A percentile compares a stretch with the other conserved stretches of the same genome.
Evolutionary conservation across 768 basidiomycete species (phyloP).

Genomic region (Rossbeevera mucosa): DNA sequence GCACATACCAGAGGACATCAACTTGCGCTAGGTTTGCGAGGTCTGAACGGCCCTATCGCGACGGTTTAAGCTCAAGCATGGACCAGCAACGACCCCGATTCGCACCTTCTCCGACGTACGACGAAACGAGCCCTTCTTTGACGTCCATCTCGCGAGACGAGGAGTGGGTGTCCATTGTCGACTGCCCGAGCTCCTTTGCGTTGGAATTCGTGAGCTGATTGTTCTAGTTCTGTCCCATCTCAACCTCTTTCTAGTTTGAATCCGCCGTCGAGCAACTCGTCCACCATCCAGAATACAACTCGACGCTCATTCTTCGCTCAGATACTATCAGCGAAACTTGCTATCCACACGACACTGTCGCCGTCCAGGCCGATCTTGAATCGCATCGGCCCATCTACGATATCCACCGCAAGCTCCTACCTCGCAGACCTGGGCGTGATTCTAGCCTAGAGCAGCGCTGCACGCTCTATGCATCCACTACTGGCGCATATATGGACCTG

Average conservation of each 20-base stretch:
- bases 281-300: constrained; percentile 90
- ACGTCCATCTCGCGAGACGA: constrained; percentile 6
- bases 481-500: constrained; percentile 20
- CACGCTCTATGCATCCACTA: constrained; percentile 51
- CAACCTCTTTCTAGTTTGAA: constrained; percentile 54
- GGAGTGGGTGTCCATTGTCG: constrained; percentile 33
- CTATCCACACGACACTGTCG: constrained; percentile 32
- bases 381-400: constrained; percentile 42
- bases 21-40: constrained; percentile 15
- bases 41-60: constrained; percentile 11
- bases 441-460: constrained; percentile 70
- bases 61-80: too few species aligned
- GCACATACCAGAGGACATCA: constrained; percentile 20
- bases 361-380: constrained; percentile 22
- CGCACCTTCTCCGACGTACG: constrained; percentile 17
- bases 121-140: background rate
- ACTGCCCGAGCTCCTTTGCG: constrained; percentile 41
- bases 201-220: constrained; percentile 36
- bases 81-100: constrained; percentile 19
- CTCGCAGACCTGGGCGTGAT: constrained; percentile 77
- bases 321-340: constrained; percentile 46
- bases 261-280: constrained; percentile 65
- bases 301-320: constrained; percentile 82
- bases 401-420: constrained; percentile 66
- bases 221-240: background rate